Conservation (phyloP, 805 yeast species). For the Zygosaccharomyces lentus region DNA sequence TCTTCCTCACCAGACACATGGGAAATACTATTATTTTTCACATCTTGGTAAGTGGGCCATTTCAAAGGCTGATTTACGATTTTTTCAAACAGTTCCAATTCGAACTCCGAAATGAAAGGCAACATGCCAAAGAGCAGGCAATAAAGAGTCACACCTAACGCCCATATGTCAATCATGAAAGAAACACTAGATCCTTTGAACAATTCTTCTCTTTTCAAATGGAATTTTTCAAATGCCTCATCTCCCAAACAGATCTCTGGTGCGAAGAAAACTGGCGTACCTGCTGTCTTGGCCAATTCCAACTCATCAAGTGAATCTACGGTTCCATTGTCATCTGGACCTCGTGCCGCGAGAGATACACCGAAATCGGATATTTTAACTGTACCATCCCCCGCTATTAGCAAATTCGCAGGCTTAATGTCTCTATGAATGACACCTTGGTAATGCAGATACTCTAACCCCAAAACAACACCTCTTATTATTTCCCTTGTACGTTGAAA, state of each 20-base stretch:
- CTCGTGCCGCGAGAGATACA: constrained; percentile 66
- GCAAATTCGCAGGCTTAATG: constrained; percentile 88
- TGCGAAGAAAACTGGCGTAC: constrained; percentile 95
- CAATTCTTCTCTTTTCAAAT: constrained; percentile 22
- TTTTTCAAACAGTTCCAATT: constrained; percentile 61
- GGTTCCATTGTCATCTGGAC: constrained; percentile 16
- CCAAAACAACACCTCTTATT: constrained; percentile 78
- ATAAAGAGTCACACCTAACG: constrained; percentile 86
- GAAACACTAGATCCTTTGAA: constrained; percentile 52
- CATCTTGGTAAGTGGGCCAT: constrained; percentile 46
- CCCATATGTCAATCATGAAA: constrained; percentile 94
- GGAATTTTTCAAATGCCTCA: constrained; percentile 24
- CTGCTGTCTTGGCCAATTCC: constrained; percentile 93
- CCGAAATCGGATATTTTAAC: constrained; percentile 98
- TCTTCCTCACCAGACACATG: constrained; percentile 38
- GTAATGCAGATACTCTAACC: constrained; percentile 83
- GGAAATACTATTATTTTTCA: constrained; percentile 33
- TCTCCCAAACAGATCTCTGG: constrained; percentile 79
- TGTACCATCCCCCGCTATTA: constrained; percentile 61
- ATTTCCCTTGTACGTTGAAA: constrained; percentile 64
- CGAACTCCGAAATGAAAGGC: constrained; percentile 86
- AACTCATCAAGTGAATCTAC: constrained; percentile 46
- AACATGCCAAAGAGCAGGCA: constrained; percentile 82
- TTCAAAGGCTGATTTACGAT: constrained; percentile 59
- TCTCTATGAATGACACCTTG: constrained; percentile 94